Evolutionary conservation across 352 stramenopile genomes (phyloP).

Genomic region (Phytophthora cryptogea): DNA sequence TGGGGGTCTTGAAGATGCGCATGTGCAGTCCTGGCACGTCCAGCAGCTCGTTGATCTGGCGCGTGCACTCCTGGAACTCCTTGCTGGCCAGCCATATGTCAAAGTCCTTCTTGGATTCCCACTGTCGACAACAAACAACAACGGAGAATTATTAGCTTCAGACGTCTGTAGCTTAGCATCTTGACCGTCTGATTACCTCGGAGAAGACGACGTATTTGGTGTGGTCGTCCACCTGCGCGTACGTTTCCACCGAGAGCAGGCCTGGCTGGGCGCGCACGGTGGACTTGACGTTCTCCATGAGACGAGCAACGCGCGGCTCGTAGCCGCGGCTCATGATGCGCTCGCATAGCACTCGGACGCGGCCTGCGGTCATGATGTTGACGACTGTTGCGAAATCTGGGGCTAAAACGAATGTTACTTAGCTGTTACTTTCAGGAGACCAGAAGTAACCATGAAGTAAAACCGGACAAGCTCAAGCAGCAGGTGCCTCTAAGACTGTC

Average conservation of each 20-base stretch:
- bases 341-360: conserved; percentile 80
- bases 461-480: background rate
- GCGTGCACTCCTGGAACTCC: conserved; percentile 79
- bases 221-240: conserved; percentile 73
- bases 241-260: conserved; percentile 78
- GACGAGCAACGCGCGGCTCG: conserved; percentile 77
- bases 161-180: conserved; percentile 1
- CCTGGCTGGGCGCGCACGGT: conserved; percentile 80
- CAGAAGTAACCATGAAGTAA: conserved; percentile 4
- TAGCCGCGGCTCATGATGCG: conserved; percentile 89
- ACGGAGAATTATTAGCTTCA: background rate
- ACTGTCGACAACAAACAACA: conserved; percentile 41
- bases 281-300: conserved; percentile 88
- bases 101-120: conserved; percentile 80
- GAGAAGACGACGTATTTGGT: conserved; percentile 92
- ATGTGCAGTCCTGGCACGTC: conserved; percentile 83
- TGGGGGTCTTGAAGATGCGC: conserved; percentile 77
- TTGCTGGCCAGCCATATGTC: conserved; percentile 77
- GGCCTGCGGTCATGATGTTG: conserved; percentile 39
- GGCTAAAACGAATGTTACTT: conserved; percentile 7
- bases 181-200: conserved; percentile 45
- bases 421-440: background rate
- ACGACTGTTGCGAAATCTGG: background rate
- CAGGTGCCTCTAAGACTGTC: background rate
- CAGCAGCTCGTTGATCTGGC: conserved; percentile 85